Percentiles rank a stretch among this genome's conserved stretches.
These are phyloP conservation scores for Apiospora pterosperma DNA, from an alignment of 2,329 filamentous ascomycete genomes.

Conservation along the genomic window DNA sequence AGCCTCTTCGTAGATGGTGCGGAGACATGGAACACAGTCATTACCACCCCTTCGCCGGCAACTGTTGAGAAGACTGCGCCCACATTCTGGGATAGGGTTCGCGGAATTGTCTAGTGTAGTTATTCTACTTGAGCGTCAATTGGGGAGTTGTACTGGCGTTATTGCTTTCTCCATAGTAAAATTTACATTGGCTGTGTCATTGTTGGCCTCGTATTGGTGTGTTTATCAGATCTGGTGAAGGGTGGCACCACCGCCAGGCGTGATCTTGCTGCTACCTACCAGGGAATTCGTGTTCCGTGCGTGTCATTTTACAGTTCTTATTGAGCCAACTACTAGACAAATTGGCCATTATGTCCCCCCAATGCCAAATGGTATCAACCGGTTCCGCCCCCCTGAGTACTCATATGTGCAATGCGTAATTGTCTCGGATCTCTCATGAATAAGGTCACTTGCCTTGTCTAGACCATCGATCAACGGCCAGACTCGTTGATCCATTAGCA, in stretches of 20 bases:
- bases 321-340: neutral
- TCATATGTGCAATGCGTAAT: neutral
- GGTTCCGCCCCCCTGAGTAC: neutral
- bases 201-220: neutral
- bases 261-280: neutral
- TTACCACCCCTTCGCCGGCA: slow-evolving; percentile 44
- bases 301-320: neutral
- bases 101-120: slow-evolving; percentile 12
- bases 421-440: neutral
- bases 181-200: neutral
- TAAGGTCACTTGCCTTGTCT: neutral
- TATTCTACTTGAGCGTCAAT: neutral
- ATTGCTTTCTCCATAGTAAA: neutral
- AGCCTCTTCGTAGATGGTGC: slow-evolving; percentile 77
- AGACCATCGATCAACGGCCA: neutral
- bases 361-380: neutral
- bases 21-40: slow-evolving; percentile 68
- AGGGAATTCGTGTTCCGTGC: neutral
- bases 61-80: slow-evolving; percentile 25
- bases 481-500: neutral
- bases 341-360: neutral
- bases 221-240: neutral
- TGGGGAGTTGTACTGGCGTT: neutral
- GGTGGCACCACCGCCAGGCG: neutral
- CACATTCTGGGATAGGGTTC: slow-evolving; percentile 46